A percentile compares a stretch with the other conserved stretches of the same genome.
Conservation (phyloP, 2,329 filamentous ascomycete species). For the Colletotrichum scovillei region DNA sequence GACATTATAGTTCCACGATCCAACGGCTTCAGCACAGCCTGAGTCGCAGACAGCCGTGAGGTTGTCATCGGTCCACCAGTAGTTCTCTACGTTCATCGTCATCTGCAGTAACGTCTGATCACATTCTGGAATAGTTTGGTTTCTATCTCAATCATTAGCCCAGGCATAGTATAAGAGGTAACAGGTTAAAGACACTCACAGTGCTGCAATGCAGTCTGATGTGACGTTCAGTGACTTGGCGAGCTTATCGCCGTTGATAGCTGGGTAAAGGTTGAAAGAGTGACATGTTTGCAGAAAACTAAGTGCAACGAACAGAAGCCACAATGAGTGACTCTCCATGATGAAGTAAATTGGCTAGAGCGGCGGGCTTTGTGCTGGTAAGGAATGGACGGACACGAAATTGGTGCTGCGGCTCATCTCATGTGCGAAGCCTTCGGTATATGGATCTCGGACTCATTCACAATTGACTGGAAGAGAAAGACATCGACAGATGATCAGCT, state of each 20-base stretch:
- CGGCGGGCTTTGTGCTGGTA: background rate
- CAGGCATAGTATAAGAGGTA: fast-evolving
- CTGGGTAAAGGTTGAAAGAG: background rate
- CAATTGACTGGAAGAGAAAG: background rate
- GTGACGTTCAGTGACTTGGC: background rate
- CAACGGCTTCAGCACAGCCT: background rate
- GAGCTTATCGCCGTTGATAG: background rate
- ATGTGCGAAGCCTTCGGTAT: background rate
- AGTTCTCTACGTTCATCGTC: background rate
- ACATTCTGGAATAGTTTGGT: background rate
- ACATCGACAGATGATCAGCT: background rate
- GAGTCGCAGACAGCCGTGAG: background rate
- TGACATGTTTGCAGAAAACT: background rate
- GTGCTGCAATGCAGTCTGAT: background rate
- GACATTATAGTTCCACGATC: background rate
- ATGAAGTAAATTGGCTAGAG: background rate
- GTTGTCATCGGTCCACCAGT: background rate
- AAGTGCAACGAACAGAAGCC: background rate
- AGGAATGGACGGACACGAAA: background rate
- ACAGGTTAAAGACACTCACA: fast-evolving
- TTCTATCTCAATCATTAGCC: background rate
- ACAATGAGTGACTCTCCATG: background rate
- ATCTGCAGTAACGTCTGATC: conserved; percentile 3
- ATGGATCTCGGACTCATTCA: background rate
- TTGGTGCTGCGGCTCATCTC: background rate